Conservation (phyloP, 495 filamentous ascomycete genomes). For the Penicillium chermesinum region DNA sequence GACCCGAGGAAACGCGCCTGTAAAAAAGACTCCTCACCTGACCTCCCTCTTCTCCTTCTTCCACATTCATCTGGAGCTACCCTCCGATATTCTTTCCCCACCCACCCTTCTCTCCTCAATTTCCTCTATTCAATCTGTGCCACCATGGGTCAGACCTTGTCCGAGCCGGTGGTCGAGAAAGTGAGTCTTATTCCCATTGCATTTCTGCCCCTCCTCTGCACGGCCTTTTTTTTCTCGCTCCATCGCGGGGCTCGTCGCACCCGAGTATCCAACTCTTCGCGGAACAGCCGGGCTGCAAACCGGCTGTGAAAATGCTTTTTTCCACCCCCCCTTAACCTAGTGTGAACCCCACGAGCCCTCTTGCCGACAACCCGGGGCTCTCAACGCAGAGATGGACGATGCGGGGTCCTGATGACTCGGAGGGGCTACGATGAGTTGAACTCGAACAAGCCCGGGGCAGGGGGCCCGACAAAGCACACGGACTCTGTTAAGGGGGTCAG, state of each 20-base stretch:
- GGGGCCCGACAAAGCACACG: background rate
- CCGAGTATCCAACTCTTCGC: background rate
- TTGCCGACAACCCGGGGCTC: background rate
- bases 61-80: constrained; percentile 20
- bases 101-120: constrained; percentile 1
- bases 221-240: constrained; percentile 14
- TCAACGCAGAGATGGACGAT: constrained; percentile 11
- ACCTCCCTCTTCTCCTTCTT: constrained; percentile 16
- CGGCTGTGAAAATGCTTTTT: background rate
- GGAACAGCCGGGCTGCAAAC: background rate
- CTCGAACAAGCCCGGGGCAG: constrained; percentile 4
- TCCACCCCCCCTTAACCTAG: background rate
- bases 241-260: background rate
- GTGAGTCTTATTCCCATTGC: constrained; percentile 49
- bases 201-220: constrained; percentile 29
- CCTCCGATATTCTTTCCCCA: constrained; percentile 10
- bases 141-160: constrained; percentile 96
- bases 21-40: constrained; percentile 20
- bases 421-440: constrained; percentile 15
- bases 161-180: constrained; percentile 98
- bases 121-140: constrained; percentile 24
- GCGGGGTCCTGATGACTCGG: constrained; percentile 25
- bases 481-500: too few relatives aligned
- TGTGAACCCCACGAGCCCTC: background rate
- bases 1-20: background rate